Base-by-base conservation (phyloP, 805 yeast genomes). In the Candida xyloterini region DNA sequence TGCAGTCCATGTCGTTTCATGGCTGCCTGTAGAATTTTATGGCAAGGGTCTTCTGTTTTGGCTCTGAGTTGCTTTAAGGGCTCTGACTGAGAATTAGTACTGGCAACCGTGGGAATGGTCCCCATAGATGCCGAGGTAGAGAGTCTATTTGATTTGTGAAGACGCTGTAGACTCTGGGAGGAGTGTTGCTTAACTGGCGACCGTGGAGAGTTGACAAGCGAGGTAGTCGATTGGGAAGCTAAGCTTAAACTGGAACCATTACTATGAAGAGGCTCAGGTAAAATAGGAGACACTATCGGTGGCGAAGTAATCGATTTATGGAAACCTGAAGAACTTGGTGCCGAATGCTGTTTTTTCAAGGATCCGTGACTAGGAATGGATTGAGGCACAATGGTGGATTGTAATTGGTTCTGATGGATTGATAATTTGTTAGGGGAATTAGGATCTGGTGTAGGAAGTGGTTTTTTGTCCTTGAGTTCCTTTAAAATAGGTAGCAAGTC, bases 11-110 rank as follows among this genome's bases (percentile, higher is more conserved):
- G 95, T 45, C 95, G 73, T 50, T 81, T 78, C 84, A 88, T 81
- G 5, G 96, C 96, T 25, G 84, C 87, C 54, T 86, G 95, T 33
- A 93, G 66, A 15, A 91, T 83, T 59, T 85, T 85, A 52, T 84
- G 80, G 59, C 96, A 89, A 2, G 96, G 89, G 53, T 91, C 98
- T 40, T 89, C 95, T 18, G 86, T 79, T 7, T 91, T 83, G 1
- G 95, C 95, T 33, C 93, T 66, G 46, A 90, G 64, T 51, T 86
- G 93, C 52, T 86, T 85, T 49, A 88, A 69, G 0, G 95, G 95
- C 54, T 88, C 95, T n/a, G 40, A 18, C 9, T 42, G 10, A 23
- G 41, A 5, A 15, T 43, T 27, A 11, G 36, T 5, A 9, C 30
- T 24, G 5, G 28, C 9, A 23, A 34, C 30, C 1, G 38, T 27